A percentile compares a stretch with the other conserved stretches of the same genome.
phyloP scores from a whole-genome alignment of 331 rosid genomes.

The Acacia pycnantha region DNA sequence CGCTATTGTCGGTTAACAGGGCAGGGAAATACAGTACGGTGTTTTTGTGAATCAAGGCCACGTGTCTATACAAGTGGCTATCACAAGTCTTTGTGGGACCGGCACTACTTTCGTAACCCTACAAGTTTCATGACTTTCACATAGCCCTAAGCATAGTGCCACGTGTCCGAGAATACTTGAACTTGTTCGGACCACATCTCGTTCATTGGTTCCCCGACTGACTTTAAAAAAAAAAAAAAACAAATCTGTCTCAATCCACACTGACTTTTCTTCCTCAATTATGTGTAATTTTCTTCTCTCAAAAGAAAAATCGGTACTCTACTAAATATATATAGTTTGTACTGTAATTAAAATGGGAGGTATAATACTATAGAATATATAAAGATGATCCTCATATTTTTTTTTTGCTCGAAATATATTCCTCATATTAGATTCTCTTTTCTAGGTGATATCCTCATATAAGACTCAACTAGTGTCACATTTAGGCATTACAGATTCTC shows the following conservation, averaged over 20 bases:
- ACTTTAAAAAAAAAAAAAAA: background rate
- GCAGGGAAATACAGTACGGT: background rate
- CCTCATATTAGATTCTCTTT: background rate
- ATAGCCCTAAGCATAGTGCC: background rate
- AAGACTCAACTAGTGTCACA: background rate
- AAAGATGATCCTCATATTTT: too few species aligned
- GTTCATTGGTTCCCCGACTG: background rate
- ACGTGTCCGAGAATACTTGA: background rate
- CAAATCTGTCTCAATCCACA: background rate
- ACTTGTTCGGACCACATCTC: background rate
- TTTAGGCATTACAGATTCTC: background rate
- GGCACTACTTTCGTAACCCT: background rate
- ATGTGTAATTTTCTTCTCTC: background rate
- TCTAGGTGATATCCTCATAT: background rate
- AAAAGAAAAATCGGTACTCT: too few species aligned
- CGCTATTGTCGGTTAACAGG: conserved; percentile 10
- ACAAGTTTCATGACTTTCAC: background rate
- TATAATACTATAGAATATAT: background rate
- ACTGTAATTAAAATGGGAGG: too few species aligned
- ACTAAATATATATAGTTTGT: too few species aligned
- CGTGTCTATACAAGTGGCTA: background rate
- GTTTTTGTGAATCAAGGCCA: background rate
- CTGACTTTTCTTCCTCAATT: background rate
- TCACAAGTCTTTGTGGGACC: background rate
- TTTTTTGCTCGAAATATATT: too few species aligned